These are phyloP conservation scores for Serendipita sp. DNA, from an alignment of 768 basidiomycete species.

Conservation along the genomic window DNA sequence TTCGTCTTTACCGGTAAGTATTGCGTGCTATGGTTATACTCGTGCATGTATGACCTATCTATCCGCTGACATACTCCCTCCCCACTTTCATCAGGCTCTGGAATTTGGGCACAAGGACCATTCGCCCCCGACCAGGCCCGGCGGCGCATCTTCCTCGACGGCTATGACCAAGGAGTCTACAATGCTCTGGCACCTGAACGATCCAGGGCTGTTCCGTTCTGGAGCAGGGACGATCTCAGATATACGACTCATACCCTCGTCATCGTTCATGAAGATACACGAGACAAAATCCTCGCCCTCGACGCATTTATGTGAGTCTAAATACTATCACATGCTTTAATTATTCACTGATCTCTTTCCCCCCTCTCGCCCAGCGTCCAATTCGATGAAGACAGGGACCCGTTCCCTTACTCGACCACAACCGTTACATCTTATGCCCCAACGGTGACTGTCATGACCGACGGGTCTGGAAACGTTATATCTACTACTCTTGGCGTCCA, in stretches of 20 bases:
- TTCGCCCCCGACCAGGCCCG: not conserved
- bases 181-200: not conserved
- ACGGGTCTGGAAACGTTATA: not conserved
- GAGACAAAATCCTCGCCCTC: not conserved
- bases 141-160: not conserved
- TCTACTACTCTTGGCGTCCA: not conserved
- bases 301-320: constrained; percentile 1
- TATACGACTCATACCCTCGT: constrained; percentile 1
- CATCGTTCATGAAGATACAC: not conserved
- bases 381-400: not conserved
- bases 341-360: not conserved
- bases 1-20: not conserved
- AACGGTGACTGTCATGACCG: not conserved
- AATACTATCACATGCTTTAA: too few species aligned
- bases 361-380: not conserved
- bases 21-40: not conserved
- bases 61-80: not conserved
- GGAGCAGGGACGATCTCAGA: not conserved
- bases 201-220: not conserved
- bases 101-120: not conserved
- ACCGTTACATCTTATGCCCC: not conserved
- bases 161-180: not conserved
- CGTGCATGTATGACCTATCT: not conserved
- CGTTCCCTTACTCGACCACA: not conserved
- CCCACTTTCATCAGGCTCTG: not conserved